A percentile compares a stretch with the other conserved stretches of the same genome.
Conservation (phyloP, 116 monocot species). For the Trichopus zeylanicus region DNA sequence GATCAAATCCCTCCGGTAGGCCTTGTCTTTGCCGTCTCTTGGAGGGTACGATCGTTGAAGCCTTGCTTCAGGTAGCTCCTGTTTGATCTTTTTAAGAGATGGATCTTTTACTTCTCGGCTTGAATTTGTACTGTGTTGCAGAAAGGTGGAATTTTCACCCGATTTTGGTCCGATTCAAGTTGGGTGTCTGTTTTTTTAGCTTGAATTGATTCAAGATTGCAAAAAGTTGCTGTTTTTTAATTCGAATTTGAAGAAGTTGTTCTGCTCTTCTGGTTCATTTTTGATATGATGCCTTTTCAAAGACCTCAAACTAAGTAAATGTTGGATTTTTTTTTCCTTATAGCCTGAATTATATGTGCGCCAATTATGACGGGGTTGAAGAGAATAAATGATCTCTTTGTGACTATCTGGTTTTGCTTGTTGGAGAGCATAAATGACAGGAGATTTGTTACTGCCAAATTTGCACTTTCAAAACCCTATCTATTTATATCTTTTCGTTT, state of each 20-base stretch:
- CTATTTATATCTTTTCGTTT: neutral
- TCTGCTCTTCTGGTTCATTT: neutral
- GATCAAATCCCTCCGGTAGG: neutral
- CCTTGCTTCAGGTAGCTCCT: conserved; percentile 1
- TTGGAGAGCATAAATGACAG: neutral
- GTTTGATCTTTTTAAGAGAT: neutral
- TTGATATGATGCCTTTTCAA: neutral
- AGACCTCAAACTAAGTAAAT: neutral
- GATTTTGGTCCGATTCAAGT: no score
- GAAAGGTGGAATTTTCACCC: neutral
- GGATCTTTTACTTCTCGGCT: neutral
- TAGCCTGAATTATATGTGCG: neutral
- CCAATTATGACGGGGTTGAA: neutral
- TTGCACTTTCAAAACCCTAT: neutral
- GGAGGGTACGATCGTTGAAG: neutral
- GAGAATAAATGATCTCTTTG: no score
- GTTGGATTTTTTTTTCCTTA: neutral
- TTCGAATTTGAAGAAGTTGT: conserved; percentile 1
- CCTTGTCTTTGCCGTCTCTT: neutral
- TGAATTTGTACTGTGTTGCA: neutral
- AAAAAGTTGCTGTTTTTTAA: neutral
- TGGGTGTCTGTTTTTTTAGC: neutral
- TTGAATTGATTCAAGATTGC: neutral
- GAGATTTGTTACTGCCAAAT: neutral
- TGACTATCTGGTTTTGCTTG: neutral